Evolutionary conservation across 495 filamentous ascomycete genomes (phyloP).

Genomic region (Penicillium egyptiacum): DNA sequence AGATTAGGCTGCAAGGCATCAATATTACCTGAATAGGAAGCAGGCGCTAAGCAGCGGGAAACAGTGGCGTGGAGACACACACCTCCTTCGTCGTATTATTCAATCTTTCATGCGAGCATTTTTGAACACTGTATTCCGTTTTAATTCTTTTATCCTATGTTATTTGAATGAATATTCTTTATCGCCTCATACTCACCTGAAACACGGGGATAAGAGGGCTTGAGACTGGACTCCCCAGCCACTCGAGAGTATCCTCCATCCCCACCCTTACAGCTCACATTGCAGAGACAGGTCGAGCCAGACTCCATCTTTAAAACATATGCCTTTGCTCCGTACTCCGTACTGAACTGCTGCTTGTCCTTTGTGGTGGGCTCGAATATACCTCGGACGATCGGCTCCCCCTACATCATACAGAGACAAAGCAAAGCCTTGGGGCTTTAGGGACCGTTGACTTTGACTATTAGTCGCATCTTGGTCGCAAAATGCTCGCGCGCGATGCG

Average conservation of each 20-base stretch:
- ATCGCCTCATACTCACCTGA: not conserved
- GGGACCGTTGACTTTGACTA: conserved; percentile 16
- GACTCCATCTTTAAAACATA: not conserved
- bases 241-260: conserved; percentile 8
- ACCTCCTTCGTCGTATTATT: not conserved
- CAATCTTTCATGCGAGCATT: not conserved
- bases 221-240: conserved; percentile 6
- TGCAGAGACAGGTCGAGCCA: conserved; percentile 4
- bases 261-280: conserved; percentile 7
- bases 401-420: conserved; percentile 24
- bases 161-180: not conserved
- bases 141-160: not conserved
- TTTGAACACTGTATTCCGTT: not conserved
- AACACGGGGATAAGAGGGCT: not conserved
- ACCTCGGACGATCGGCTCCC: conserved; percentile 15
- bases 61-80: not conserved
- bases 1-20: conserved; percentile 3
- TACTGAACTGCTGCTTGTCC: not conserved
- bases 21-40: not conserved
- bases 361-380: conserved; percentile 11
- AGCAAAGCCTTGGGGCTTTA: conserved; percentile 2
- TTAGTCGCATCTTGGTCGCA: conserved; percentile 10
- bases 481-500: conserved; percentile 16
- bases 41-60: not conserved
- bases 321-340: not conserved